These are phyloP conservation scores for Echeveria elegans DNA, from an alignment of 164 flowering plant genomes.

Conservation along the genomic window DNA sequence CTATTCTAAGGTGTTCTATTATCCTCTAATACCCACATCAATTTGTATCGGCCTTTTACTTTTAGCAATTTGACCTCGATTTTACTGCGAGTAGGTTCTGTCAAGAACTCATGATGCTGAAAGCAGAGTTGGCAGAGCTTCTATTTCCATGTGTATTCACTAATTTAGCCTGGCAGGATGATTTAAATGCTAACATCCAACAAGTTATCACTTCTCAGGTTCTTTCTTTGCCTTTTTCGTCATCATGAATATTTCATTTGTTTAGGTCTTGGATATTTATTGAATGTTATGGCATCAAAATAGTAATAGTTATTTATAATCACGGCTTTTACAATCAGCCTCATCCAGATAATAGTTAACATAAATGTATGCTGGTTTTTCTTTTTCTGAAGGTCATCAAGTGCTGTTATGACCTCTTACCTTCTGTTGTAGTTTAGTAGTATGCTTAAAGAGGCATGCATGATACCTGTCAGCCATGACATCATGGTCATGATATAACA, in stretches of 20 bases:
- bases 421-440: background rate
- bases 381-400: background rate
- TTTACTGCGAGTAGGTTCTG: conserved; percentile 47
- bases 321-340: background rate
- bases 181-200: conserved; percentile 38
- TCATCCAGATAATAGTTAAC: background rate
- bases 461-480: background rate
- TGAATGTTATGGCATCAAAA: background rate
- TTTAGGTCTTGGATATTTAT: background rate
- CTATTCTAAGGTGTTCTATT: conserved; percentile 40
- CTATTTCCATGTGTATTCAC: conserved; percentile 60
- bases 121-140: conserved; percentile 93
- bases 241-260: background rate
- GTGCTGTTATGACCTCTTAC: background rate
- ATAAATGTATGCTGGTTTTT: background rate
- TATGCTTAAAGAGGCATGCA: background rate
- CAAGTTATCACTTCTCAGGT: conserved; percentile 73
- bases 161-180: conserved; percentile 57
- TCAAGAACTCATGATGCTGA: conserved; percentile 69
- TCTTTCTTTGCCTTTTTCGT: background rate
- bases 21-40: background rate
- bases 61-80: background rate
- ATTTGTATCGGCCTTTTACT: background rate
- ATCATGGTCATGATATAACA: background rate
- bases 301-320: background rate